Conservation (phyloP, 148 eudicot genomes). For the Nepenthes mirabilis region DNA sequence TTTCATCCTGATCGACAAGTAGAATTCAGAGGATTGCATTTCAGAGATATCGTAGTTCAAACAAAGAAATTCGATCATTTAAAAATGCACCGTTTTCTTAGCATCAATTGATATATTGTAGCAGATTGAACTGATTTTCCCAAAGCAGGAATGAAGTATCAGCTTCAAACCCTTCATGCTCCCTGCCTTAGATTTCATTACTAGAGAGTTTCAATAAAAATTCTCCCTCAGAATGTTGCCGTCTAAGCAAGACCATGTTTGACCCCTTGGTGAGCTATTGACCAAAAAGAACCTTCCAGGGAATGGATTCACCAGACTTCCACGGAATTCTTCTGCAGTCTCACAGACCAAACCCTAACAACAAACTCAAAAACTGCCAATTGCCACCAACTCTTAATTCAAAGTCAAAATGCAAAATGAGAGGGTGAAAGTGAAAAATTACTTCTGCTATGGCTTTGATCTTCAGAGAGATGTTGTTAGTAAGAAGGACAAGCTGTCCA, state of each 20-base stretch:
- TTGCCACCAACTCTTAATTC: background rate
- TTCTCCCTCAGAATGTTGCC: conserved; percentile 47
- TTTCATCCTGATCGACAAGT: too few species aligned
- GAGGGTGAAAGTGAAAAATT: conserved; percentile 6
- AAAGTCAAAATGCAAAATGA: background rate
- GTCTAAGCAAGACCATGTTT: conserved; percentile 60
- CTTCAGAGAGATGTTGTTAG: conserved; percentile 46
- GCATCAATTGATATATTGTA: conserved; percentile 3
- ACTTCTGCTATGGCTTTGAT: conserved; percentile 93
- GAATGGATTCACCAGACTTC: conserved; percentile 72
- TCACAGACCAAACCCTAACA: conserved; percentile 71
- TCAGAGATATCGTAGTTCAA: too few species aligned
- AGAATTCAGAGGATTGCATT: too few species aligned
- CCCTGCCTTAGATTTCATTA: conserved; percentile 25
- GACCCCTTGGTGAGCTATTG: conserved; percentile 77
- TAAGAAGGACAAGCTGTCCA: conserved; percentile 65
- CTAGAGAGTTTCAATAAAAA: conserved; percentile 33
- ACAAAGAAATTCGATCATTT: too few species aligned
- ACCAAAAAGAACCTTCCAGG: conserved; percentile 66
- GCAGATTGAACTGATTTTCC: conserved; percentile 13
- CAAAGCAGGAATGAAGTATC: conserved; percentile 39
- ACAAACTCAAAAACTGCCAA: background rate
- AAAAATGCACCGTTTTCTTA: background rate
- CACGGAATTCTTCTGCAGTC: conserved; percentile 52
- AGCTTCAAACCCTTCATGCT: conserved; percentile 69